A percentile compares a stretch with the other conserved stretches of the same genome.
phyloP scores from a whole-genome alignment of 2,329 filamentous ascomycete genomes.

The Passalora sequoiae region DNA sequence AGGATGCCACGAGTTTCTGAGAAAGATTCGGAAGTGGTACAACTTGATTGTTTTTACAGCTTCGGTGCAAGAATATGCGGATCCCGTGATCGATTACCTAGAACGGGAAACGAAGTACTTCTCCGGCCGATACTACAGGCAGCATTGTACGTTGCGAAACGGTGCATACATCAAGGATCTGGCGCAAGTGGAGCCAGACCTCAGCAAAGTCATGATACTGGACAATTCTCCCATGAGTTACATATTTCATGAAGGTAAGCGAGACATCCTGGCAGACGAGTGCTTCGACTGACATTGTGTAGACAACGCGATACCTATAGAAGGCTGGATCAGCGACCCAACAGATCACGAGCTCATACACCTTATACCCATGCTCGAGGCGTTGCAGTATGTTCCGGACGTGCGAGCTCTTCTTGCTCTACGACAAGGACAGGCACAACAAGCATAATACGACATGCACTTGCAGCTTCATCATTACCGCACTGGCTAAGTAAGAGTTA shows the following conservation, averaged over 20 bases:
- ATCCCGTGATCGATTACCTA: constrained; percentile 97
- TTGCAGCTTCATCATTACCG: neutral
- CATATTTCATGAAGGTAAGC: constrained; percentile 91
- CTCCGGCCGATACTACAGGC: constrained; percentile 84
- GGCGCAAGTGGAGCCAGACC: constrained; percentile 88
- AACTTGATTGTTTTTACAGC: constrained; percentile 95
- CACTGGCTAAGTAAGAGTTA: neutral
- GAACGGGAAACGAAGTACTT: constrained; percentile 97
- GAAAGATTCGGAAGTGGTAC: constrained; percentile 94
- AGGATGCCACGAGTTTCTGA: constrained; percentile 92
- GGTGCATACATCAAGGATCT: constrained; percentile 98
- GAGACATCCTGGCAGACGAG: neutral
- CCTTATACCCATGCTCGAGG: constrained; percentile 85
- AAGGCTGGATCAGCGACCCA: constrained; percentile 98
- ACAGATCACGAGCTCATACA: constrained; percentile 94
- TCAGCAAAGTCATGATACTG: constrained; percentile 97
- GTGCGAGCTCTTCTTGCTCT: constrained; percentile 85
- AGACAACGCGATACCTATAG: constrained; percentile 99
- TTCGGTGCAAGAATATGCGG: constrained; percentile 95
- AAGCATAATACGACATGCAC: constrained; percentile 19
- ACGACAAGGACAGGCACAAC: constrained; percentile 67
- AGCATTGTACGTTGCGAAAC: constrained; percentile 93
- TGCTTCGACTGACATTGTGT: constrained; percentile 6
- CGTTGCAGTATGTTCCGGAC: constrained; percentile 92
- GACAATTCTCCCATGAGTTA: constrained; percentile 98